phyloP scores from a whole-genome alignment of 805 yeast species.

The Hyphopichia homilentoma region DNA sequence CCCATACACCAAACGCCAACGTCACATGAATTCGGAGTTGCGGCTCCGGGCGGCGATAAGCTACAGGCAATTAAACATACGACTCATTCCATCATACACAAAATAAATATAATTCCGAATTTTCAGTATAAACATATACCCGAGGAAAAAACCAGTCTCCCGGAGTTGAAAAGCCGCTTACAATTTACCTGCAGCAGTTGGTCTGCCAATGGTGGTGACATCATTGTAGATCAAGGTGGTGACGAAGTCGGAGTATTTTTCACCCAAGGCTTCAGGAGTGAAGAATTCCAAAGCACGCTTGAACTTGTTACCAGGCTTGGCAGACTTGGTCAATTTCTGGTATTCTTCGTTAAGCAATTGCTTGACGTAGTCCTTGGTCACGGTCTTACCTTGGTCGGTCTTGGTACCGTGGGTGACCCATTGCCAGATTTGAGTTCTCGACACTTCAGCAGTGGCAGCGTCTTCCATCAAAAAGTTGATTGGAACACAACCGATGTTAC shows the following conservation, averaged over 20 bases:
- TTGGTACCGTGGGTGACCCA: conserved; percentile 74
- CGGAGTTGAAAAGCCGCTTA: conserved; percentile 14
- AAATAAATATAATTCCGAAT: no score
- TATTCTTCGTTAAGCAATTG: conserved; percentile 61
- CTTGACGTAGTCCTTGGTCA: conserved; percentile 59
- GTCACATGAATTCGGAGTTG: no score
- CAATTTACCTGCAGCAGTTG: conserved; percentile 38
- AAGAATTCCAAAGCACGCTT: conserved; percentile 66
- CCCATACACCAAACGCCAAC: no score
- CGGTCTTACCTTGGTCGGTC: conserved; percentile 53
- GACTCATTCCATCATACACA: no score
- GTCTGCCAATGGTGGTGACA: conserved; percentile 51
- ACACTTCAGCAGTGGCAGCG: conserved; percentile 87
- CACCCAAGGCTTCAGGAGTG: conserved; percentile 69
- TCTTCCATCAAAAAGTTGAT: conserved; percentile 85
- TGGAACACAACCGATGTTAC: conserved; percentile 83
- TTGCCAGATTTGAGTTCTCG: conserved; percentile 77
- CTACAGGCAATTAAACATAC: no score
- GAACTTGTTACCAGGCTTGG: conserved; percentile 62
- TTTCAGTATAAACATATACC: no score
- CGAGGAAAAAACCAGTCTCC: no score
- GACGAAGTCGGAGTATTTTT: conserved; percentile 71
- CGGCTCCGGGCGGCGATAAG: no score
- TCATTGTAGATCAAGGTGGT: conserved; percentile 76
- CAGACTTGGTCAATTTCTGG: conserved; percentile 43